Evolutionary conservation across 805 yeast genomes (phyloP).

Genomic region (Millerago galiae): DNA sequence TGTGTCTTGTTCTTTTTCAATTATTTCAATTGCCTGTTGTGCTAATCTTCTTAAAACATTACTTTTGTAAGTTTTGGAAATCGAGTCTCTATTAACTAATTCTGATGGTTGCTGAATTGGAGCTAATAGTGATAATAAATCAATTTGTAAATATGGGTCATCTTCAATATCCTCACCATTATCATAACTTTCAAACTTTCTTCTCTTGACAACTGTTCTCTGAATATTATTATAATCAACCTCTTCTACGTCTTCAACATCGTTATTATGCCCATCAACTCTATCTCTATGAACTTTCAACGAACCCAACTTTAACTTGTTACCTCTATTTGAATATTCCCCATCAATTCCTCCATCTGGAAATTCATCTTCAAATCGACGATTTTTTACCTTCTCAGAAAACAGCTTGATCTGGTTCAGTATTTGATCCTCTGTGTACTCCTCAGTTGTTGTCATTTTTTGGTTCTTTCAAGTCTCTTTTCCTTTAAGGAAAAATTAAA

Average conservation of each 20-base stretch:
- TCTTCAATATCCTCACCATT: conserved; percentile 22
- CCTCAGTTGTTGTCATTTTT: not conserved
- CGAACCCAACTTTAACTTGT: conserved; percentile 47
- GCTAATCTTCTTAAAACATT: conserved; percentile 56
- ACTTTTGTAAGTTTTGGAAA: conserved; percentile 58
- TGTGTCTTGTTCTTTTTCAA: conserved; percentile 75
- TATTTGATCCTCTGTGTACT: conserved; percentile 5
- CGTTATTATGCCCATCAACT: conserved; percentile 29
- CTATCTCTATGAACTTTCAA: conserved; percentile 39
- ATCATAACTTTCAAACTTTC: conserved; percentile 21
- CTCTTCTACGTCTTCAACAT: conserved; percentile 16
- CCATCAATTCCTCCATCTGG: conserved; percentile 23
- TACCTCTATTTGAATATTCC: conserved; percentile 47
- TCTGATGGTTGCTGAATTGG: conserved; percentile 83
- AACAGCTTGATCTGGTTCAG: conserved; percentile 7
- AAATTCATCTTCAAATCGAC: not conserved
- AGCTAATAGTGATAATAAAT: conserved; percentile 54
- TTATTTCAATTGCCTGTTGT: conserved; percentile 63
- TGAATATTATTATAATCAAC: conserved; percentile 27
- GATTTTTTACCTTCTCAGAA: conserved; percentile 12
- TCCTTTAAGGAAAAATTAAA: no score
- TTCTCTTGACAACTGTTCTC: conserved; percentile 26
- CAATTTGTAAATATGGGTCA: conserved; percentile 42
- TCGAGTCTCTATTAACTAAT: conserved; percentile 60
- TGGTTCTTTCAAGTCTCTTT: not conserved